phyloP scores from a whole-genome alignment of 805 yeast genomes.

The Blastobotrys mokoenaii region DNA sequence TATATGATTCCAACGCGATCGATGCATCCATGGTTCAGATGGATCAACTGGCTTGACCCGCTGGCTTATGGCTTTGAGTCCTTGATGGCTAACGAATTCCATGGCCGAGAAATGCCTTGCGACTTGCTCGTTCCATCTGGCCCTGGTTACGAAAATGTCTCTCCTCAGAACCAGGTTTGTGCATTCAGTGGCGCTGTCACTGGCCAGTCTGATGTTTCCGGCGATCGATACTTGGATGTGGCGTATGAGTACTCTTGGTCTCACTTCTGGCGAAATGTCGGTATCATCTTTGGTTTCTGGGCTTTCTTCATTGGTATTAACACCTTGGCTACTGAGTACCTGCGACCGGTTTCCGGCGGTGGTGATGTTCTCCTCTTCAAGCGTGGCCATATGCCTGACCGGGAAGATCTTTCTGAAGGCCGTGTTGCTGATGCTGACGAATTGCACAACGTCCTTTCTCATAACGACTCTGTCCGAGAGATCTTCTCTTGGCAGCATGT shows the following conservation, averaged over 20 bases:
- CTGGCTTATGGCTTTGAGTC: conserved; percentile 53
- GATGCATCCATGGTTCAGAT: conserved; percentile 66
- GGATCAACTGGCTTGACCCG: conserved; percentile 55
- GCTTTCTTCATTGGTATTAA: conserved; percentile 30
- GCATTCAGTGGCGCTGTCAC: conserved; percentile 50
- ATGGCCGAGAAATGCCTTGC: conserved; percentile 48
- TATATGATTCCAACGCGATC: conserved; percentile 48
- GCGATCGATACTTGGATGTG: conserved; percentile 45
- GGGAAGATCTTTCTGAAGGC: conserved; percentile 24
- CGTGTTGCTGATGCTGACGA: conserved; percentile 21
- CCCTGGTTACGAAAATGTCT: conserved; percentile 36
- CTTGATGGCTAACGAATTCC: conserved; percentile 58
- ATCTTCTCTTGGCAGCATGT: conserved; percentile 57
- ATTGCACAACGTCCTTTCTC: conserved; percentile 20
- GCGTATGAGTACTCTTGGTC: conserved; percentile 44
- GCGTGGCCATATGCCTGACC: conserved; percentile 30
- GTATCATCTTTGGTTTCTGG: conserved; percentile 49
- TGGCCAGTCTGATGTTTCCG: conserved; percentile 47
- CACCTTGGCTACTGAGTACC: conserved; percentile 27
- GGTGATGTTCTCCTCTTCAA: conserved; percentile 28
- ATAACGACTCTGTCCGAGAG: conserved; percentile 32
- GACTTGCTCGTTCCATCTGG: conserved; percentile 53
- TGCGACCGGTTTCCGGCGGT: conserved; percentile 25
- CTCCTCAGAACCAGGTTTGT: conserved; percentile 42
- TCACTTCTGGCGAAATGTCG: conserved; percentile 78